A percentile compares a stretch with the other conserved stretches of the same genome.
Conservation (phyloP, 2,329 filamentous ascomycete species). For the Neopestalotiopsis clavispora region DNA sequence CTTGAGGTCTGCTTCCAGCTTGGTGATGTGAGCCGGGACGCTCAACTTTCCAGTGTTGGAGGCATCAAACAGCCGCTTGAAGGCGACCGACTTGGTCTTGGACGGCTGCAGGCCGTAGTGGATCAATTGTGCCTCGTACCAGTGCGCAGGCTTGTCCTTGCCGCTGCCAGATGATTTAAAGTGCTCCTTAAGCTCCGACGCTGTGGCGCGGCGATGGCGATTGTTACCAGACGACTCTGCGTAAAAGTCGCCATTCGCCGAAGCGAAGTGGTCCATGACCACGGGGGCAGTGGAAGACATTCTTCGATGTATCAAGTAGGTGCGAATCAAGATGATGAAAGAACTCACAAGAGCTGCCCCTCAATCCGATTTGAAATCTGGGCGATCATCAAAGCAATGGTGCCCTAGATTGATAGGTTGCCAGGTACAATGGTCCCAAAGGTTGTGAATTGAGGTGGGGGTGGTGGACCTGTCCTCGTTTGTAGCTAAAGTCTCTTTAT, state of each 20-base stretch:
- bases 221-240: conserved; percentile 48
- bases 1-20: conserved; percentile 59
- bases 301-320: not conserved
- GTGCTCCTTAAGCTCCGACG: conserved; percentile 48
- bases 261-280: conserved; percentile 46
- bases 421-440: too few relatives aligned
- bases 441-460: not conserved
- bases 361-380: not conserved
- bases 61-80: conserved; percentile 63
- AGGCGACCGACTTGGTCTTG: conserved; percentile 62
- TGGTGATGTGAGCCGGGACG: conserved; percentile 53
- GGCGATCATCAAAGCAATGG: not conserved
- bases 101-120: conserved; percentile 65
- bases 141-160: conserved; percentile 60
- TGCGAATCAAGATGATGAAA: not conserved
- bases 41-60: conserved; percentile 51
- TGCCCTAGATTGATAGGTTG: not conserved
- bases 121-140: conserved; percentile 66
- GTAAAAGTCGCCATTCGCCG: conserved; percentile 47
- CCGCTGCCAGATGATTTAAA: conserved; percentile 45
- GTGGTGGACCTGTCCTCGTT: not conserved
- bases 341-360: not conserved
- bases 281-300: conserved; percentile 36
- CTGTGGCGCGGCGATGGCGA: conserved; percentile 49
- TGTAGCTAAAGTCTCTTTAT: not conserved